Percentiles rank a stretch among this genome's conserved stretches.
These are phyloP conservation scores for Colletotrichum sansevieriae DNA, from an alignment of 2,329 filamentous ascomycete species.

Conservation along the genomic window DNA sequence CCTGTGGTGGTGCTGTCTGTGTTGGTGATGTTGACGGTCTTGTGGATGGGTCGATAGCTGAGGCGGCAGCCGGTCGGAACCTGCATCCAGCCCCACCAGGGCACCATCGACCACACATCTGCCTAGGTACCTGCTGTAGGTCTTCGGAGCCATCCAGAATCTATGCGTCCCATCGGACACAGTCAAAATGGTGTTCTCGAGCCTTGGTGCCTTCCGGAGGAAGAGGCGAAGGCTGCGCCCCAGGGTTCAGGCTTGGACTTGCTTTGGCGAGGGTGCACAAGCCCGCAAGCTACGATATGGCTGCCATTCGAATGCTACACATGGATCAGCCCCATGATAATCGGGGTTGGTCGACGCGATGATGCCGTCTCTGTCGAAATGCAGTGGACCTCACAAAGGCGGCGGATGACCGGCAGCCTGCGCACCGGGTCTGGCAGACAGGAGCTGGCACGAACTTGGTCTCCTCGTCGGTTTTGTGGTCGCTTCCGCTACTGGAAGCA, in stretches of 20 bases:
- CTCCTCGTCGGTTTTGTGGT: too few relatives aligned
- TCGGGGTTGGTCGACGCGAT: slow-evolving; percentile 1
- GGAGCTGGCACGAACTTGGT: too few relatives aligned
- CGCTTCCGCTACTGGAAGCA: too few relatives aligned
- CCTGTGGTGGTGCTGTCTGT: neutral
- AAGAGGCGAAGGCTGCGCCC: neutral
- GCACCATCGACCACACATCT: neutral
- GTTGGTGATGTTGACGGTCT: neutral
- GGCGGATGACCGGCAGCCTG: too few relatives aligned
- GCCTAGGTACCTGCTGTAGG: neutral
- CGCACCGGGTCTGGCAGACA: too few relatives aligned
- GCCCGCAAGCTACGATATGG: neutral
- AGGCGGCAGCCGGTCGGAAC: neutral
- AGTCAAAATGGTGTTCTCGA: neutral
- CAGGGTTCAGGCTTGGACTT: neutral
- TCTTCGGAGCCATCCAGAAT: neutral
- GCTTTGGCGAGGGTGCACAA: slow-evolving; percentile 1
- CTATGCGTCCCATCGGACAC: neutral
- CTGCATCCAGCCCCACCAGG: neutral
- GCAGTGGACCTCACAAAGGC: too few relatives aligned
- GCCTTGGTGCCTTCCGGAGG: neutral
- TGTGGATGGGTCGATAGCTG: neutral
- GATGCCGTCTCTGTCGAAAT: slow-evolving; percentile 7
- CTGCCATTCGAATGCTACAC: too few relatives aligned
- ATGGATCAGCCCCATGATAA: slow-evolving; percentile 6